These are phyloP conservation scores for Litchi chinensis DNA, from an alignment of 345 rosid genomes.

Conservation along the genomic window DNA sequence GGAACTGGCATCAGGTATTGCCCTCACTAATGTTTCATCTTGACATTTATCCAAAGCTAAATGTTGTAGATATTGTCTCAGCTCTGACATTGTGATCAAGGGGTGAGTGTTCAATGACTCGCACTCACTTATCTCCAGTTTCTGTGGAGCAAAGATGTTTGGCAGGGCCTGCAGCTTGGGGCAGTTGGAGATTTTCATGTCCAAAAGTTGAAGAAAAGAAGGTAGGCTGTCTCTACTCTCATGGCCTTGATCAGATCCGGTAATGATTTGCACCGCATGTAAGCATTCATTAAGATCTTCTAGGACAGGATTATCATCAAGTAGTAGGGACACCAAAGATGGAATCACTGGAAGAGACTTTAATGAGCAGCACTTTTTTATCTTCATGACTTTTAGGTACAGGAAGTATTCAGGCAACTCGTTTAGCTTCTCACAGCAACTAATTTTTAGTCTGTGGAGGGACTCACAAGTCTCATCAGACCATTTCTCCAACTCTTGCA, in stretches of 20 bases:
- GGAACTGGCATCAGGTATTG: too few relatives aligned
- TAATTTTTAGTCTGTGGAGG: neutral
- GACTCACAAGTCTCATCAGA: neutral
- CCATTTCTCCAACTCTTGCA: slow-evolving; percentile 15
- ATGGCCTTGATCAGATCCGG: neutral
- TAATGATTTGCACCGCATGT: rapidly evolving
- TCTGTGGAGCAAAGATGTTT: neutral
- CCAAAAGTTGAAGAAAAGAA: neutral
- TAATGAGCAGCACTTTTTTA: slow-evolving; percentile 25
- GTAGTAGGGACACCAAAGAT: neutral
- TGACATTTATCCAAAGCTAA: neutral
- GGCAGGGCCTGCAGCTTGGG: slow-evolving; percentile 10
- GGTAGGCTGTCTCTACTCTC: neutral
- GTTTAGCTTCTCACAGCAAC: neutral
- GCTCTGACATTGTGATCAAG: neutral
- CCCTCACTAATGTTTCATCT: neutral
- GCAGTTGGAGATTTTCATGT: too few relatives aligned
- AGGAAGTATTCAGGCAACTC: slow-evolving; percentile 6
- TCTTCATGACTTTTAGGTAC: neutral
- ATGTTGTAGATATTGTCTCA: slow-evolving; percentile 9
- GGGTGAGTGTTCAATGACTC: neutral
- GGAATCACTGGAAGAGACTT: slow-evolving; percentile 23
- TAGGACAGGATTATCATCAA: slow-evolving; percentile 17
- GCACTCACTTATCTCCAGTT: slow-evolving; percentile 11
- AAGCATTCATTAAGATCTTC: slow-evolving; percentile 17